Evolutionary conservation across 768 basidiomycete genomes (phyloP), one percentile per base, ranked within the genome.

Genomic region (Suillus subluteus): DNA sequence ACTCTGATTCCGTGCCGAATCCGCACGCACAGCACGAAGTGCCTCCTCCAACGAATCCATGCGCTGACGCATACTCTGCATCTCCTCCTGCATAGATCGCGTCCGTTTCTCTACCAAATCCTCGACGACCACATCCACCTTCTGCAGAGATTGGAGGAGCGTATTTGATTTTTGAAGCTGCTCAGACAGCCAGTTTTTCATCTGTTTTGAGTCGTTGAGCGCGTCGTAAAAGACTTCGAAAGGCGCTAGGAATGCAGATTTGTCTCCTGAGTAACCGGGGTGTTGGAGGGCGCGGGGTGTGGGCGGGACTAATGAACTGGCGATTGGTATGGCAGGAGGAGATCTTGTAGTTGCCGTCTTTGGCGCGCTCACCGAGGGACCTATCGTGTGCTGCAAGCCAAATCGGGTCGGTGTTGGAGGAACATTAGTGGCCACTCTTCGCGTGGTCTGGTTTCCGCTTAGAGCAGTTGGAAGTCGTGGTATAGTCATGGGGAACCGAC

Each of bases 171-270:
- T 86, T 68, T 86, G 83, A 41, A 94, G 78, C 76, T 95, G 92
- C 55, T 91, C 90, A 30, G 82, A 80, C 8, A 95, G 82, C 89
- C 92, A 93, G 44, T 75, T 72, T 78, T 94, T 94, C 65, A 95
- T 85, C 72, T 92, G 87, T 73, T 87, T 89, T 18, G 91, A 88
- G 75, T 94, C 94, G 64, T 88, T 85, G 40, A 96, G 85, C 4
- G 92, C 89, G 66, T 95, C 93, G 74, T 94, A 96, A 76, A 96
- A 95, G 62, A 84, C 76, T 72, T 91, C 91, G 70, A 95, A 96
- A 3, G 92, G 93, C 0, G 90, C 87, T 58, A 96, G 79, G 76
- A 96, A 96, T 23, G 92, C 89, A 1, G 86, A 81, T 74, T 90
- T 92, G 72, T 90, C 89, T 30, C 85, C 84, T 12, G 84, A 72